Evolutionary conservation across 2,329 filamentous ascomycete species (phyloP).

Genomic region (Pseudocercospora pini-densiflorae): DNA sequence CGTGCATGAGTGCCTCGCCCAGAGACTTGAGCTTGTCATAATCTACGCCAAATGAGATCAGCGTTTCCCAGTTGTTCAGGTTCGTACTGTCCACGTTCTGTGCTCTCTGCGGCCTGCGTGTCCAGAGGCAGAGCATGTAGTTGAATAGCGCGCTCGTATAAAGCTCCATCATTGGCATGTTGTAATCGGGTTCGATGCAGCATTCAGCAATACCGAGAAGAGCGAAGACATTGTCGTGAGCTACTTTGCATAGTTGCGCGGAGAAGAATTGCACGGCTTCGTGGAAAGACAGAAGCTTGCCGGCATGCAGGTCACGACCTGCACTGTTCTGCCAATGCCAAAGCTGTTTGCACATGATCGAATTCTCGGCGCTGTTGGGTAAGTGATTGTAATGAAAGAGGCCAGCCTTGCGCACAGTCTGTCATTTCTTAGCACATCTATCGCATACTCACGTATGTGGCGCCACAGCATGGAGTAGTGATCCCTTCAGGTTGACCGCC

Average conservation of each 20-base stretch:
- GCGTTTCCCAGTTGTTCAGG: neutral
- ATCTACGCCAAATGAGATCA: constrained; percentile 1
- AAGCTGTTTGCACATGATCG: constrained; percentile 15
- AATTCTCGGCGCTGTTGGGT: constrained; percentile 10
- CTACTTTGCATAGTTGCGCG: constrained; percentile 4
- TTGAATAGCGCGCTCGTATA: constrained; percentile 11
- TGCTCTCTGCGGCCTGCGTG: neutral
- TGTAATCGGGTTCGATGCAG: constrained; percentile 12
- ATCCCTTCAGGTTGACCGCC: too few relatives aligned
- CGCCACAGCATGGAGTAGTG: too few relatives aligned
- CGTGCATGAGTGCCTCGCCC: constrained; percentile 10
- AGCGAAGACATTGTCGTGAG: constrained; percentile 17
- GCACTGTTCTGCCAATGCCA: constrained; percentile 17
- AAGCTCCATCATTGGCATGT: constrained; percentile 18
- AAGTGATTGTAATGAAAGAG: constrained; percentile 2
- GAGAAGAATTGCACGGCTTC: constrained; percentile 14
- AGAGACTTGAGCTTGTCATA: constrained; percentile 3
- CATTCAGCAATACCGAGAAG: constrained; percentile 17
- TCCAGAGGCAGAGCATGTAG: constrained; percentile 10
- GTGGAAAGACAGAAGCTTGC: constrained; percentile 9
- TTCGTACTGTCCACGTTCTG: neutral
- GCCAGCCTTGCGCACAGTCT: constrained; percentile 16
- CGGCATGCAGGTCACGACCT: constrained; percentile 3
- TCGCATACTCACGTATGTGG: neutral
- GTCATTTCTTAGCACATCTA: neutral